Evolutionary conservation across 345 rosid species (phyloP).

Genomic region (Pistacia atlantica): DNA sequence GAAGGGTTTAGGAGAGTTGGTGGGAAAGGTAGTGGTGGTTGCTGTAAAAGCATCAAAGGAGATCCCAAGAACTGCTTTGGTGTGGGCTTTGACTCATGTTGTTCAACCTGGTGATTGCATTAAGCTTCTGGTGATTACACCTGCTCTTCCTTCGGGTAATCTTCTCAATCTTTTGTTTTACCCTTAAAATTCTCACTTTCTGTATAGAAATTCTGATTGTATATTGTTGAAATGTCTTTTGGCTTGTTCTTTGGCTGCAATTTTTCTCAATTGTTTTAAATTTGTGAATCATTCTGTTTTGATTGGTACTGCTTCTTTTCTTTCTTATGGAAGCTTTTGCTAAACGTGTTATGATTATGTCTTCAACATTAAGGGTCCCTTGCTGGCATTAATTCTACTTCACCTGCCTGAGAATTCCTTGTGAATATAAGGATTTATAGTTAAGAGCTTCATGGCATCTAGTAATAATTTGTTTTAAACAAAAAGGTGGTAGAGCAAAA

Average conservation of each 20-base stretch:
- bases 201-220: background rate
- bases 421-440: background rate
- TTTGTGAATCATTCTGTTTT: background rate
- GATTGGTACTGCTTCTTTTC: background rate
- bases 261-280: background rate
- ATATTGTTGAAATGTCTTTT: background rate
- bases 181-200: background rate
- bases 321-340: background rate
- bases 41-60: conserved; percentile 90
- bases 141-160: conserved; percentile 66
- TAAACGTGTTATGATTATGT: background rate
- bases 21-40: conserved; percentile 75
- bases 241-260: background rate
- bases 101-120: conserved; percentile 86
- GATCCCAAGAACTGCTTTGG: conserved; percentile 74
- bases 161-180: conserved; percentile 7
- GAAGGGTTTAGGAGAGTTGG: conserved; percentile 50
- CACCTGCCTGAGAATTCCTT: background rate
- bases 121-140: conserved; percentile 83
- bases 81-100: conserved; percentile 95
- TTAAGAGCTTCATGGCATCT: conserved; percentile 3
- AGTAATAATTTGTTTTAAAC: background rate
- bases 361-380: background rate
- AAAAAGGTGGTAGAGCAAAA: background rate
- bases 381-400: background rate